Evolutionary conservation across 2,329 filamentous ascomycete genomes (phyloP).

Genomic region (Paraphoma chrysanthemicola): DNA sequence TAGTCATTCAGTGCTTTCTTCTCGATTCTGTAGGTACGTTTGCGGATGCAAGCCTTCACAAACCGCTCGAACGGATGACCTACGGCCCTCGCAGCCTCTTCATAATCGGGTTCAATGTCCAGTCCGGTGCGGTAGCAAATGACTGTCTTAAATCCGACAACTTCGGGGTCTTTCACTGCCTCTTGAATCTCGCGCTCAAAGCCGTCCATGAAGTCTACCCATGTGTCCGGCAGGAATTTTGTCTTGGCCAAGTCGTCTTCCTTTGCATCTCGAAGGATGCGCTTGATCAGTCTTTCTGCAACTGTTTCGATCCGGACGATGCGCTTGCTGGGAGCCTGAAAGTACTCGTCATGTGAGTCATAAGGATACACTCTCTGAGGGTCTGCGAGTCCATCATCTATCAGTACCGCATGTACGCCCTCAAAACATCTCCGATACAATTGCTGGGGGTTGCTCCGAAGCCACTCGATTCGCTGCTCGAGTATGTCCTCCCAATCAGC

Average conservation of each 20-base stretch:
- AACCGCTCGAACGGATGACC: slow-evolving; percentile 51
- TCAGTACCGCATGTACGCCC: slow-evolving; percentile 75
- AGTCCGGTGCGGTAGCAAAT: slow-evolving; percentile 83
- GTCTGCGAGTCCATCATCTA: slow-evolving; percentile 76
- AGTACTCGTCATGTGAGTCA: slow-evolving; percentile 66
- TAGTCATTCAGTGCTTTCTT: slow-evolving; percentile 72
- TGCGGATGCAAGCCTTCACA: slow-evolving; percentile 47
- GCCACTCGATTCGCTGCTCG: slow-evolving; percentile 55
- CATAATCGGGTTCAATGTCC: slow-evolving; percentile 55
- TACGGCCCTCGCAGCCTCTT: slow-evolving; percentile 44
- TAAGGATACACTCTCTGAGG: slow-evolving; percentile 65
- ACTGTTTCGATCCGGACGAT: slow-evolving; percentile 81
- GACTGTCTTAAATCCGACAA: slow-evolving; percentile 83
- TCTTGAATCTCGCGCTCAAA: slow-evolving; percentile 62
- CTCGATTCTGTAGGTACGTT: slow-evolving; percentile 61
- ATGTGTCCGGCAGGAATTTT: slow-evolving; percentile 46
- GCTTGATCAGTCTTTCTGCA: slow-evolving; percentile 68
- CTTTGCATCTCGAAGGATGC: slow-evolving; percentile 51
- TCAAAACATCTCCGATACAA: slow-evolving; percentile 71
- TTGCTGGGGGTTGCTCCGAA: slow-evolving; percentile 56
- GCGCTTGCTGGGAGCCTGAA: slow-evolving; percentile 68
- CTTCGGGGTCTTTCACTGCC: slow-evolving; percentile 68
- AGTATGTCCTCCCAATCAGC: slow-evolving; percentile 67
- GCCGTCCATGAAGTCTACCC: slow-evolving; percentile 55
- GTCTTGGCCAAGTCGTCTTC: slow-evolving; percentile 40